Evolutionary conservation across 2,329 filamentous ascomycete species (phyloP).

Genomic region (Paracoccidioides lutzii): DNA sequence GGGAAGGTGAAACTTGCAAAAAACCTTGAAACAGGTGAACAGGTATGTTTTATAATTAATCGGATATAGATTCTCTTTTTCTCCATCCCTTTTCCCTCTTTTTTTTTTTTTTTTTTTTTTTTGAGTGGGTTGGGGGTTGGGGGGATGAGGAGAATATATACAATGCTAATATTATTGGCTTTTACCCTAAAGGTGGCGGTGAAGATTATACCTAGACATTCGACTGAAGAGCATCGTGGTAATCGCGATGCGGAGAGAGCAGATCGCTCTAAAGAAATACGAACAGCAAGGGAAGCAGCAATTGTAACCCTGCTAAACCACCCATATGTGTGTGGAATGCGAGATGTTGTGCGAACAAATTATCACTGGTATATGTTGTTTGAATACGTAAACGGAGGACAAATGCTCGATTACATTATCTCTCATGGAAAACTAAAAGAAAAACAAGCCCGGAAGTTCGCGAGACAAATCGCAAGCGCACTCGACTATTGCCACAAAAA

Average conservation of each 20-base stretch:
- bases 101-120: too few species aligned
- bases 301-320: constrained; percentile 91
- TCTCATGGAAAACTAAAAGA: constrained; percentile 95
- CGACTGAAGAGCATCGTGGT: constrained; percentile 67
- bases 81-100: too few species aligned
- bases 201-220: constrained; percentile 89
- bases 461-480: constrained; percentile 89
- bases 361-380: constrained; percentile 99
- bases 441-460: constrained; percentile 96
- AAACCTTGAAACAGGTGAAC: constrained; percentile 78
- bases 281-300: constrained; percentile 86
- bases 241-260: constrained; percentile 70
- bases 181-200: constrained; percentile 61
- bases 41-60: constrained; percentile 44
- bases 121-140: too few species aligned
- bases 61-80: too few species aligned
- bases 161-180: not conserved
- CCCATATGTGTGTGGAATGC: constrained; percentile 89
- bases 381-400: constrained; percentile 95
- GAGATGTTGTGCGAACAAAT: constrained; percentile 87
- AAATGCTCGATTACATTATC: constrained; percentile 99
- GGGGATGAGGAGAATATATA: too few species aligned
- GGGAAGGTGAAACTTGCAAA: constrained; percentile 95
- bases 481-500: constrained; percentile 96
- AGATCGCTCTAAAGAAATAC: constrained; percentile 91